phyloP scores from a whole-genome alignment of 78 protist species.

The Dictyostelium brefeldianum region DNA sequence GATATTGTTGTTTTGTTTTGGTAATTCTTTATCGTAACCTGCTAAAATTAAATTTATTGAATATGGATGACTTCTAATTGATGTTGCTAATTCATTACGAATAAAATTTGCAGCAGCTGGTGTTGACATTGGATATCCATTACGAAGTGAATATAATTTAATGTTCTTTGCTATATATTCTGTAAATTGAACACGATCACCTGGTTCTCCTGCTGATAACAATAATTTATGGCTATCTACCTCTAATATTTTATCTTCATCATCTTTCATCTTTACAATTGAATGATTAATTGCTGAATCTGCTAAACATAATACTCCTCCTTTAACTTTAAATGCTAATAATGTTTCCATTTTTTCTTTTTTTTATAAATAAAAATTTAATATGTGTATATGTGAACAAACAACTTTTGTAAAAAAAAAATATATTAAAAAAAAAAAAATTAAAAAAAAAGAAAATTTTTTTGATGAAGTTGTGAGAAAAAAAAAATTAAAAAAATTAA shows the following conservation, averaged over 20 bases:
- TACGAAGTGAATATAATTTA: constrained; percentile 73
- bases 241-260: constrained; percentile 74
- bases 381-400: neutral
- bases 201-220: constrained; percentile 81
- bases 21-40: constrained; percentile 81
- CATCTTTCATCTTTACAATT: constrained; percentile 82
- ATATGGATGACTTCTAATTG: constrained; percentile 84
- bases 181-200: constrained; percentile 84
- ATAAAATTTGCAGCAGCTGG: constrained; percentile 83
- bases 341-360: constrained; percentile 51
- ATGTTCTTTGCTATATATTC: constrained; percentile 85
- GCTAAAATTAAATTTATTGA: constrained; percentile 84
- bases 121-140: constrained; percentile 81
- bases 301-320: constrained; percentile 68
- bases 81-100: constrained; percentile 79
- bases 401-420: neutral
- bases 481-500: neutral
- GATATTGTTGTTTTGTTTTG: no score
- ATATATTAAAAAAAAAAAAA: neutral
- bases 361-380: neutral
- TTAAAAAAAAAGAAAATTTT: constrained; percentile 10
- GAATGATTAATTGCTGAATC: constrained; percentile 41
- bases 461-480: neutral
- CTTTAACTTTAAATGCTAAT: constrained; percentile 47
- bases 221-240: constrained; percentile 48